phyloP scores from a whole-genome alignment of 2,329 filamentous ascomycete genomes.

The Dactylellina drechsleri region DNA sequence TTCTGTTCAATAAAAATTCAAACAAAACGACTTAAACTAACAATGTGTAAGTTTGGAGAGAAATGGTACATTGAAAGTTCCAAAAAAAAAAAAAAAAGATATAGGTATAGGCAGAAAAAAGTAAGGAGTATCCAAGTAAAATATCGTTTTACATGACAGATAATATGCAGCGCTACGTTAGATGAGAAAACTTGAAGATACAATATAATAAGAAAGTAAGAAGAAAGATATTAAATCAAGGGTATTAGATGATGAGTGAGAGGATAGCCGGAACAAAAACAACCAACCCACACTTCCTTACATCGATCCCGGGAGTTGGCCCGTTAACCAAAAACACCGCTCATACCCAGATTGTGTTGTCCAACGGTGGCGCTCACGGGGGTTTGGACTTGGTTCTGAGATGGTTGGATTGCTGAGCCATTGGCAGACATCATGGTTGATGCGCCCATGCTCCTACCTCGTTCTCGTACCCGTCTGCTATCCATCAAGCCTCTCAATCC shows the following conservation, averaged over 20 bases:
- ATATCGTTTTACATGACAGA: conserved; percentile 49
- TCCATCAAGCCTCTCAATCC: conserved; percentile 94
- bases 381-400: conserved; percentile 18
- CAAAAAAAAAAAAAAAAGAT: conserved; percentile 23
- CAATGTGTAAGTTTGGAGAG: not conserved
- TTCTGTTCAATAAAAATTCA: conserved; percentile 11
- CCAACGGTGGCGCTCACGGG: conserved; percentile 40
- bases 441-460: conserved; percentile 64
- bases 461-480: conserved; percentile 82
- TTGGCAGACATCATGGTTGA: conserved; percentile 27
- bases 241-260: conserved; percentile 41
- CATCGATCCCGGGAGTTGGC: conserved; percentile 5
- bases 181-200: conserved; percentile 17
- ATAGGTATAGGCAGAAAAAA: conserved; percentile 2
- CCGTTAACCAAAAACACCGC: conserved; percentile 35
- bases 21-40: not conserved
- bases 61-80: conserved; percentile 1
- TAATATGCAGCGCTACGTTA: conserved; percentile 49
- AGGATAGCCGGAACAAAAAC: not conserved
- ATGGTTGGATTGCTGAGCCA: not conserved
- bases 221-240: conserved; percentile 11
- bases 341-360: conserved; percentile 25
- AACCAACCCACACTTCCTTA: conserved; percentile 4
- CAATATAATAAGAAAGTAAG: conserved; percentile 21
- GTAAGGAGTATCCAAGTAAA: conserved; percentile 11